A percentile compares a stretch with the other conserved stretches of the same genome.
These are phyloP conservation scores for Thalassiosira exigua DNA, from an alignment of 352 stramenopile genomes.

Conservation along the genomic window DNA sequence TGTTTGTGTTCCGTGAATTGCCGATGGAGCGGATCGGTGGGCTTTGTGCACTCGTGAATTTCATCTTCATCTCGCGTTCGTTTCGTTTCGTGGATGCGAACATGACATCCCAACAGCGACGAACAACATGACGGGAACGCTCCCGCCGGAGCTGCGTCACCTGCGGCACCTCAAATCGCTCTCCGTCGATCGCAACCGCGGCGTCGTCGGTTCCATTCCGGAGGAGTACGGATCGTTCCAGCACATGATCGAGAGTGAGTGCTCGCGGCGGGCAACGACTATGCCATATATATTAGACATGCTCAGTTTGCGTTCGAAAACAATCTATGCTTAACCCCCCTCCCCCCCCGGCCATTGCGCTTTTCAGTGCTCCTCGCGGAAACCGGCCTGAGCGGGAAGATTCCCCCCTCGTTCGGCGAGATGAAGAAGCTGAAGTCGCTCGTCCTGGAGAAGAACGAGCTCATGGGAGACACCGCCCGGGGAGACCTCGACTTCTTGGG, in stretches of 20 bases:
- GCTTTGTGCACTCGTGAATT: background rate
- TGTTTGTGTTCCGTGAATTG: background rate
- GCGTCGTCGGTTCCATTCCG: slow-evolving; percentile 32
- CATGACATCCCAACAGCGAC: too few relatives aligned
- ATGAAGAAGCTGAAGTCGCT: slow-evolving; percentile 33
- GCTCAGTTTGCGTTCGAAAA: background rate
- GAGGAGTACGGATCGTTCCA: slow-evolving; percentile 34
- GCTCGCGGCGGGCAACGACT: too few relatives aligned
- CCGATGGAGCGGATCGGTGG: background rate
- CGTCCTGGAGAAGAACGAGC: slow-evolving; percentile 38
- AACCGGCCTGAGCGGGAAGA: slow-evolving; percentile 26
- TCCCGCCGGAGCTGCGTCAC: slow-evolving; percentile 38
- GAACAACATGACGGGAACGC: slow-evolving; percentile 17
- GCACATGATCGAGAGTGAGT: slow-evolving; percentile 10
- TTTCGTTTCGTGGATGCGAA: background rate
- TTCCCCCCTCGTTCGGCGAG: slow-evolving; percentile 19
- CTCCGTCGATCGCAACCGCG: slow-evolving; percentile 16
- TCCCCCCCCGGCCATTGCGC: background rate
- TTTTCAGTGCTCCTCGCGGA: slow-evolving; percentile 11
- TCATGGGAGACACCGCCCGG: slow-evolving; percentile 19
- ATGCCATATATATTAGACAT: too few relatives aligned
- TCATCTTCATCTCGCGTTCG: background rate
- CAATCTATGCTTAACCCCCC: background rate
- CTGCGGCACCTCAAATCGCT: slow-evolving; percentile 52
- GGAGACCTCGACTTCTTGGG: slow-evolving; percentile 29